Percentiles rank a stretch among this genome's conserved stretches.
Evolutionary conservation across 768 basidiomycete genomes (phyloP).

Genomic region (Mycena vulgaris): DNA sequence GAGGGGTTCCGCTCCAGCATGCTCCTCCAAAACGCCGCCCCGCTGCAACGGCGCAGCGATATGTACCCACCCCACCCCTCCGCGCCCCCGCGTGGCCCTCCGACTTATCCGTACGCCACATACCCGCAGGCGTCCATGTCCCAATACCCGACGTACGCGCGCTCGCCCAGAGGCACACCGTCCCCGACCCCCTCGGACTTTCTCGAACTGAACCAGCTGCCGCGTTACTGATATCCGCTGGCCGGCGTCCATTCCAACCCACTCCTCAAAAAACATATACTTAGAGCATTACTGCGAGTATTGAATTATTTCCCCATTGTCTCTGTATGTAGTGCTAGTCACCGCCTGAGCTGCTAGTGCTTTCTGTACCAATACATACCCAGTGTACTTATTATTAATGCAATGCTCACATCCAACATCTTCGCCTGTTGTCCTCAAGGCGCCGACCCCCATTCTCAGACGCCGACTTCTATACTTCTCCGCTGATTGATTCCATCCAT

Average conservation of each 20-base stretch:
- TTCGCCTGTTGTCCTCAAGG: too few species aligned
- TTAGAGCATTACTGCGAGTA: background rate
- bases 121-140: background rate
- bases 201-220: background rate
- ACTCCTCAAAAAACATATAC: background rate
- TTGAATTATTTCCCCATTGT: too few species aligned
- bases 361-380: too few species aligned
- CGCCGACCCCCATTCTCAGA: too few species aligned
- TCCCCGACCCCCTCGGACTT: constrained; percentile 3
- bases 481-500: too few species aligned
- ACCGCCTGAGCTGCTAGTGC: background rate
- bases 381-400: background rate
- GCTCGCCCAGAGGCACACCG: background rate
- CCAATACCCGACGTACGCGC: constrained; percentile 2
- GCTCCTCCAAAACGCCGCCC: constrained; percentile 8
- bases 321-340: background rate
- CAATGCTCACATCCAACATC: too few species aligned
- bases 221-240: background rate
- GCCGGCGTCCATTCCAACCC: background rate
- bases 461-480: too few species aligned
- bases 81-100: background rate
- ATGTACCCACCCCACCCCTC: constrained; percentile 7
- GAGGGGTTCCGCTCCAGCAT: background rate
- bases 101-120: constrained; percentile 3
- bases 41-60: constrained; percentile 11